Percentiles rank a stretch among this genome's conserved stretches.
phyloP scores from a whole-genome alignment of 176 grass and related monocot genomes.

The Aegilops bicornis region DNA sequence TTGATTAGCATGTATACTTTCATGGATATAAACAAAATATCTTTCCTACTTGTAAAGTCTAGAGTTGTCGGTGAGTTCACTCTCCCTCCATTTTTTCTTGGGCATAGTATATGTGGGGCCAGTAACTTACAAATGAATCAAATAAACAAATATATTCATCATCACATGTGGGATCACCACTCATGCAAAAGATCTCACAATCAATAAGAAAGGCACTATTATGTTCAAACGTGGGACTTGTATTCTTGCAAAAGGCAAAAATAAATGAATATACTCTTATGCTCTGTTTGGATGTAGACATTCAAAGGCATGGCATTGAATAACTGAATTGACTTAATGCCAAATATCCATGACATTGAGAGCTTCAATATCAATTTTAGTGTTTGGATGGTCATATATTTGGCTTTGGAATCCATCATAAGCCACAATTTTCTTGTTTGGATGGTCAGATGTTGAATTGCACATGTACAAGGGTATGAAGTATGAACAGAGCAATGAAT shows the following conservation, averaged over 20 bases:
- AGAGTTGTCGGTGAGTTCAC: neutral
- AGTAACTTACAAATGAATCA: neutral
- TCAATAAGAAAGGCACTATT: neutral
- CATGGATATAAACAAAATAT: conserved; percentile 10
- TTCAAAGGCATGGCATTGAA: no score
- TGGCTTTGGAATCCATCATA: no score
- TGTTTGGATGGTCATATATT: no score
- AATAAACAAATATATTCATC: neutral
- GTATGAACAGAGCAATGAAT: no score
- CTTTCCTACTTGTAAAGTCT: neutral
- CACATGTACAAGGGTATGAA: no score
- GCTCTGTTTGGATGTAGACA: no score
- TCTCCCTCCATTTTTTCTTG: neutral
- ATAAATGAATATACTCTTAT: neutral
- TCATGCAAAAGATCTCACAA: neutral
- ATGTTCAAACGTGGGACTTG: neutral
- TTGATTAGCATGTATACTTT: conserved; percentile 23
- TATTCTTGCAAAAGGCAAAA: neutral
- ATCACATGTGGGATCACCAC: neutral
- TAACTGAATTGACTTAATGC: no score
- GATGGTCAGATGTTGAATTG: no score
- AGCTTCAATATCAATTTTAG: no score
- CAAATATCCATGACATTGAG: no score
- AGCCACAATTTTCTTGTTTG: no score
- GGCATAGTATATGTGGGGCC: neutral